Conservation (phyloP, 2,329 filamentous ascomycete genomes). For the Arthrobotrys entomopaga region DNA sequence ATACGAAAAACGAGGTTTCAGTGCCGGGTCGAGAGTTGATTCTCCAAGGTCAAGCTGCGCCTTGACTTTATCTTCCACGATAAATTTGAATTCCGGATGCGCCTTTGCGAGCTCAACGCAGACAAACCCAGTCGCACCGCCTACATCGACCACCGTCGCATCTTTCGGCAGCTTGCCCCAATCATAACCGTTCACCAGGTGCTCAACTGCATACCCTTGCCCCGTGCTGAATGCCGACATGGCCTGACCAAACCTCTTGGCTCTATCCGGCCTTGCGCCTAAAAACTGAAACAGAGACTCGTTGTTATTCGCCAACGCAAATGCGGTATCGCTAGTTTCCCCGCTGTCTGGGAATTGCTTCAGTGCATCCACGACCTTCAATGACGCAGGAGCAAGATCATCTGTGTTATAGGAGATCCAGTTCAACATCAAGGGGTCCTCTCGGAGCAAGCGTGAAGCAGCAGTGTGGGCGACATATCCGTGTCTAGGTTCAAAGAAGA, state of each 20-base stretch:
- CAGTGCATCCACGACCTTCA: constrained; percentile 58
- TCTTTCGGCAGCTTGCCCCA: constrained; percentile 64
- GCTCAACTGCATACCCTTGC: constrained; percentile 68
- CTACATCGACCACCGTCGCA: constrained; percentile 70
- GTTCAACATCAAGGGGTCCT: constrained; percentile 65
- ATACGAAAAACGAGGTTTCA: constrained; percentile 60
- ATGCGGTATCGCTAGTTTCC: constrained; percentile 59
- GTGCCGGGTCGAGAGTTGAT: constrained; percentile 16
- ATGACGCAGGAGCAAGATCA: constrained; percentile 62
- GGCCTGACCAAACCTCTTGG: constrained; percentile 67
- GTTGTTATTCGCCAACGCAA: constrained; percentile 59
- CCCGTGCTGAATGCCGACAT: constrained; percentile 69
- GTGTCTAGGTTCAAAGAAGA: constrained; percentile 68
- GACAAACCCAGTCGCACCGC: constrained; percentile 70
- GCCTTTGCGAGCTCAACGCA: constrained; percentile 67
- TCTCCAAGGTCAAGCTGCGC: constrained; percentile 44
- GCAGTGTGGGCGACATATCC: constrained; percentile 69
- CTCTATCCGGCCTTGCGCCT: constrained; percentile 60
- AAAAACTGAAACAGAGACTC: constrained; percentile 61
- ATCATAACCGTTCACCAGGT: constrained; percentile 69
- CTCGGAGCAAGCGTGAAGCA: constrained; percentile 66
- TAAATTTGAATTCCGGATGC: constrained; percentile 67
- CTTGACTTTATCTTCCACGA: constrained; percentile 67
- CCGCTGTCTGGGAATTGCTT: constrained; percentile 58
- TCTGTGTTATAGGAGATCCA: constrained; percentile 70